Base-by-base conservation (phyloP, 768 basidiomycete species). In the Auricularia sp. region DNA sequence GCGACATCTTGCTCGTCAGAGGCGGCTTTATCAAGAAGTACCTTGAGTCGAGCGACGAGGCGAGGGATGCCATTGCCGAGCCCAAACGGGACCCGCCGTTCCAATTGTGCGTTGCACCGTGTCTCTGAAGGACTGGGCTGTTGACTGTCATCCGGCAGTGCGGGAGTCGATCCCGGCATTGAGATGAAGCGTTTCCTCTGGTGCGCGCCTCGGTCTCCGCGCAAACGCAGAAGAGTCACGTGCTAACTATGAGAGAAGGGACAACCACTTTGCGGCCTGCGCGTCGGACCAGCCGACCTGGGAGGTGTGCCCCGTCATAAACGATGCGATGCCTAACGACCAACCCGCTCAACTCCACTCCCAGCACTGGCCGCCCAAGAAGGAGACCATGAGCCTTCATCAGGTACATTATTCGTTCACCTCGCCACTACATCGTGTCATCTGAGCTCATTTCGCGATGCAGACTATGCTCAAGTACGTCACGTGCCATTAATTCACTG, bases 231-330 rank as follows among this genome's bases (percentile, higher is more conserved):
- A n/a, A 29, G 29, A 29, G 29, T 0, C 29, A 29, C 0, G 16
- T 1, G 6, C 47, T 51, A 0, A 51, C 18, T 6, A 0, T 1
- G 0, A 1, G n/a, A 51, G 21, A 66, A 87, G 87, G 87, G 79
- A 89, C 72, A 88, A 87, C 71, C 87, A 88, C 71, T 89, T 89
- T 71, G 82, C 87, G 0, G 86, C 86, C 5, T 70, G 86, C 35
- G 86, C 85, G 10, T 86, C 86, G 35, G 87, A 88, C 75, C 84
- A 86, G 66, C 87, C 87, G 16, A 73, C 84, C 2, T 71, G 89
- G 58, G 87, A 88, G 81, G 85, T 85, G 54, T 36, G 73, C 54
- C 65, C 65, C 21, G 47, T 51, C 47, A 42, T 42, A 42, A 42
- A 42, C 39, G 39, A 42, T 42, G 58, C 44, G 3, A 62, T 64